Percentiles rank a stretch among this genome's conserved stretches.
Evolutionary conservation across 2,329 filamentous ascomycete genomes (phyloP).

Genomic region (Fusarium succisae): DNA sequence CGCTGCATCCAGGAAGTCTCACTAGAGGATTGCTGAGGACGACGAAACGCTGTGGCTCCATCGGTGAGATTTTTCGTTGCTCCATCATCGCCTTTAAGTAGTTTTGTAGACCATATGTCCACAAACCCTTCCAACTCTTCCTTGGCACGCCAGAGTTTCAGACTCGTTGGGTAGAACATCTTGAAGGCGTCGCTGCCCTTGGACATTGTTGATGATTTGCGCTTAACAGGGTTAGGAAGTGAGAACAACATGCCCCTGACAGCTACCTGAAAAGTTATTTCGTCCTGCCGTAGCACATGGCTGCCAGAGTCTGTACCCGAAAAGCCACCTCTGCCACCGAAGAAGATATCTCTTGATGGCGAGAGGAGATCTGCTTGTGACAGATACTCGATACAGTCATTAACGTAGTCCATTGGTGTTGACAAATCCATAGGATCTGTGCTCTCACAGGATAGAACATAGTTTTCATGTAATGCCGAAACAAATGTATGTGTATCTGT

Average conservation of each 20-base stretch:
- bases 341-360: constrained; percentile 75
- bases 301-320: constrained; percentile 66
- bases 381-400: constrained; percentile 85
- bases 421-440: constrained; percentile 59
- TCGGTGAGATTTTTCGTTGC: constrained; percentile 53
- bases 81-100: constrained; percentile 64
- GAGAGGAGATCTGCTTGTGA: constrained; percentile 90
- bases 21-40: constrained; percentile 46
- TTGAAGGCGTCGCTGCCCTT: constrained; percentile 73
- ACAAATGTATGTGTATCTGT: constrained; percentile 93
- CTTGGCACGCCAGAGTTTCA: constrained; percentile 83
- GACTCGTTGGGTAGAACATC: constrained; percentile 90
- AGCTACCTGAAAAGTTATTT: constrained; percentile 92
- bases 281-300: constrained; percentile 87
- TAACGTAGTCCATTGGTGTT: constrained; percentile 79
- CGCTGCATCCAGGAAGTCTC: constrained; percentile 50
- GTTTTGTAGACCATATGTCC: constrained; percentile 71
- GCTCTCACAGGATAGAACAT: constrained; percentile 81
- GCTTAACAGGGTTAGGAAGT: constrained; percentile 85
- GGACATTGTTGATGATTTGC: constrained; percentile 59
- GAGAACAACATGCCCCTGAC: constrained; percentile 87
- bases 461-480: constrained; percentile 93
- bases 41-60: constrained; percentile 60
- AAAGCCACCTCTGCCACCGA: constrained; percentile 67
- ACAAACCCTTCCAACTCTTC: constrained; percentile 83